Base-by-base conservation (phyloP, 495 filamentous ascomycete genomes). In the Staphylotrichum longicolle region DNA sequence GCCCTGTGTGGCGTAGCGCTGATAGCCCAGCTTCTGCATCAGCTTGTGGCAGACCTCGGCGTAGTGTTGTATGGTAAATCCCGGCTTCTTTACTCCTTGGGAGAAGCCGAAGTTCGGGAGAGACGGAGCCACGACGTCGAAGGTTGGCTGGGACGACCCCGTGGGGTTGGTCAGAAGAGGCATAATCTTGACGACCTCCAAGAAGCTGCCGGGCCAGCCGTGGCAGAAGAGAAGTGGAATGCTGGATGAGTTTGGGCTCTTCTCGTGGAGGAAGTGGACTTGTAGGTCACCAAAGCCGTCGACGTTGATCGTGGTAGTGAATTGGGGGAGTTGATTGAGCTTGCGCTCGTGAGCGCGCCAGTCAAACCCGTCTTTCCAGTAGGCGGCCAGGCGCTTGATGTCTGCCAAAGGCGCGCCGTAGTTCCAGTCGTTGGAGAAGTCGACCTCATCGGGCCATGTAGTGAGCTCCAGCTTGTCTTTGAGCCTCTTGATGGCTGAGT, bases 301-400 rank as follows among this genome's bases (percentile, higher is more conserved):
- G 0, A 52, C 49, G 3, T 52, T 12, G 7, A 52, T 10, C 49
- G 49, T 52, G 12, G 49, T 52, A 15, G 49, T 52, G 14, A 52
- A 52, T 3, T 52, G 49, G 14, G 49, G 49, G 10, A 52, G 14
- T 14, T 52, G 32, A 33, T 52, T 52, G 2, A 52, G 14, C 33
- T 15, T 52, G 5, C 32, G 32, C 37, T 52, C 49, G 12, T 52
- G 49, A 5, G 35, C n/a, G 5, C 49, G 49, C 49, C 49, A 52
- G 49, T 52, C 49, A 10, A 35, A 52, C 3, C 49, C 49, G 34
- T 52, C 49, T 20, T 52, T 52, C 49, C 49, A 37, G 34, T 52
- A 39, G 10, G 33, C 12, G 2, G 39, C 7, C 1, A 37, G 35
- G 12, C 50, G 9, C 9, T 52, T 52, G n/a, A 37, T 52, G 33